These are phyloP conservation scores for Nannizziopsis arthrosporioides DNA, from an alignment of 2,329 filamentous ascomycete species.

Conservation along the genomic window DNA sequence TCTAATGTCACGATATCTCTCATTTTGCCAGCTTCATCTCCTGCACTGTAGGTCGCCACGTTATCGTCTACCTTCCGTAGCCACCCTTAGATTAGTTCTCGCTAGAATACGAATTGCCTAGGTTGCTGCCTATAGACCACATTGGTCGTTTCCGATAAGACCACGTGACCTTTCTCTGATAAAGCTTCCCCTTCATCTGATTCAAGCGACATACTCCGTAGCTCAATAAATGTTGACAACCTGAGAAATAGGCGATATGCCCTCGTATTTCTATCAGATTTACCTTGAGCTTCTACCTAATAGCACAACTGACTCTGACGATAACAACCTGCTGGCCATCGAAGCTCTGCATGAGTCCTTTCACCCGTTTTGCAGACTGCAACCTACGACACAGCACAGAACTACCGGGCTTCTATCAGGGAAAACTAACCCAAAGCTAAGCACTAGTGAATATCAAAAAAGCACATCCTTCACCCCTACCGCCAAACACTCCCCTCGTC, in stretches of 20 bases:
- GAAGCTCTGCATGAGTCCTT: constrained; percentile 13
- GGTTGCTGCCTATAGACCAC: neutral
- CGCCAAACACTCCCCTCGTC: neutral
- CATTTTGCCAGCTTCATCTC: too few relatives aligned
- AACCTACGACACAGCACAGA: constrained; percentile 6
- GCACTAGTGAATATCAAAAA: constrained; percentile 10
- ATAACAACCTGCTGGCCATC: neutral
- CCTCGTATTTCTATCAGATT: constrained; percentile 53
- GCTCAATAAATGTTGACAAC: constrained; percentile 12
- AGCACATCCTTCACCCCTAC: neutral
- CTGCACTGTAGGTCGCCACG: too few relatives aligned
- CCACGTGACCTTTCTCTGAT: neutral
- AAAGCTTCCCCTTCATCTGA: neutral
- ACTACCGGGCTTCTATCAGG: neutral
- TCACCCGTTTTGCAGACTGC: constrained; percentile 11
- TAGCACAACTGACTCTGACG: neutral
- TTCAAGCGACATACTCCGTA: neutral
- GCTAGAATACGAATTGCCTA: neutral
- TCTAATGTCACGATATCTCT: too few relatives aligned
- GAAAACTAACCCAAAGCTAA: neutral
- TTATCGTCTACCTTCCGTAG: too few relatives aligned
- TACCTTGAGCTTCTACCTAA: constrained; percentile 46
- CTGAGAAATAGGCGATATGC: constrained; percentile 39
- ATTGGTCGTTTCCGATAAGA: neutral
- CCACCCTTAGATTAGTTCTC: neutral